These are phyloP conservation scores for Globisporangium barbulae DNA, from an alignment of 352 stramenopile species.

Conservation along the genomic window DNA sequence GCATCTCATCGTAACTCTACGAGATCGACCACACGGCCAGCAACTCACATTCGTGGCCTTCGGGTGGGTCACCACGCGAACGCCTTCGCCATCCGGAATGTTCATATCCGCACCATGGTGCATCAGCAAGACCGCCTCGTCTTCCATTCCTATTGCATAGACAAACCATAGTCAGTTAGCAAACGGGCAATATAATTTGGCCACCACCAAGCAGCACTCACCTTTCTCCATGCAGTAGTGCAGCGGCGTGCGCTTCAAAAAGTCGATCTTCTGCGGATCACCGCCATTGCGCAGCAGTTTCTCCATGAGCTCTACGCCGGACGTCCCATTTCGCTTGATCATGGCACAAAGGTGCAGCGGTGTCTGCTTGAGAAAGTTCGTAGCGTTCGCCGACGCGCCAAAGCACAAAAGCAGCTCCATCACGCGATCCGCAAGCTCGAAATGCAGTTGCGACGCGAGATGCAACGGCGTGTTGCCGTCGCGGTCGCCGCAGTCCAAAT, in stretches of 20 bases:
- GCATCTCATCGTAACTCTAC: neutral
- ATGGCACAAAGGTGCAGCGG: slow-evolving; percentile 71
- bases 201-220: slow-evolving; percentile 30
- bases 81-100: slow-evolving; percentile 49
- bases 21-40: neutral
- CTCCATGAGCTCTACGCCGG: slow-evolving; percentile 49
- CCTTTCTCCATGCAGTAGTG: slow-evolving; percentile 80
- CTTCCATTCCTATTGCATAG: slow-evolving; percentile 44
- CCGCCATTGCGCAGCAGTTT: slow-evolving; percentile 58
- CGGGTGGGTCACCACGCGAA: slow-evolving; percentile 49
- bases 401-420: slow-evolving; percentile 72
- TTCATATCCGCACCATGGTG: slow-evolving; percentile 71
- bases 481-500: slow-evolving; percentile 59
- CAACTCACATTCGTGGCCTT: slow-evolving; percentile 59
- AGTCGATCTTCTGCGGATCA: slow-evolving; percentile 50
- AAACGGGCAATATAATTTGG: neutral
- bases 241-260: slow-evolving; percentile 72
- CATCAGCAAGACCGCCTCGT: slow-evolving; percentile 57
- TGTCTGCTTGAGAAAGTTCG: slow-evolving; percentile 73
- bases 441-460: slow-evolving; percentile 52
- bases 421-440: slow-evolving; percentile 57
- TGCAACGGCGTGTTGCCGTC: slow-evolving; percentile 75
- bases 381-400: slow-evolving; percentile 51
- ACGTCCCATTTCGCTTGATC: slow-evolving; percentile 46
- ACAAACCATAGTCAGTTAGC: slow-evolving; percentile 2